Evolutionary conservation across 805 yeast species (phyloP).

Genomic region (Candida pseudofarinosa): DNA sequence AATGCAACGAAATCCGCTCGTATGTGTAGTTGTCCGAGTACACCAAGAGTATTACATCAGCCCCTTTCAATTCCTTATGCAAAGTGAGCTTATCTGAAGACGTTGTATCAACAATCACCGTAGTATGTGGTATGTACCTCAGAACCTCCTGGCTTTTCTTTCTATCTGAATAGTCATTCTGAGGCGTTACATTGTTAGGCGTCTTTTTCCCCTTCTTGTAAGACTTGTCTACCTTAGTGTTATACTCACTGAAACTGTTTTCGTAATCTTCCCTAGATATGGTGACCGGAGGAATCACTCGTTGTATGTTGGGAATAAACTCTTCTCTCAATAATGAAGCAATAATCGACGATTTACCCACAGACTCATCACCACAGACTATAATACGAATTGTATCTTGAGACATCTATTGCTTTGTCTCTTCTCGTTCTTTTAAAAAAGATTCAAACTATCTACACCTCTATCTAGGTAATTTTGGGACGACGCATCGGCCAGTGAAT

Average conservation of each 20-base stretch:
- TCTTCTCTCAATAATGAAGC: conserved; percentile 79
- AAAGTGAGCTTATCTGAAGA: conserved; percentile 58
- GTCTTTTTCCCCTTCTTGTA: neutral
- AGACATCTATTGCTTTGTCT: conserved; percentile 11
- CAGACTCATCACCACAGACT: conserved; percentile 92
- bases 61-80: conserved; percentile 71
- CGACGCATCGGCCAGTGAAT: neutral
- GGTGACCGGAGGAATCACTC: conserved; percentile 77
- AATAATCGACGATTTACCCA: conserved; percentile 77
- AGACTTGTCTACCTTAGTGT: neutral
- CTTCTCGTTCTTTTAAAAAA: too few species aligned
- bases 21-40: conserved; percentile 93
- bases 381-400: conserved; percentile 68
- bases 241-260: conserved; percentile 21
- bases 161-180: neutral
- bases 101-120: conserved; percentile 77
- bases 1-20: conserved; percentile 84
- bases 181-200: neutral
- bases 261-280: conserved; percentile 67
- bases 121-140: conserved; percentile 40
- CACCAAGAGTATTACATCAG: conserved; percentile 92
- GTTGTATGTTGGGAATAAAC: conserved; percentile 71
- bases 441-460: too few species aligned
- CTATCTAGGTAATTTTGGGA: neutral
- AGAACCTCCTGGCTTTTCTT: conserved; percentile 14